Base-by-base conservation (phyloP, 2,329 filamentous ascomycete genomes). In the Monilinia fructigena region DNA sequence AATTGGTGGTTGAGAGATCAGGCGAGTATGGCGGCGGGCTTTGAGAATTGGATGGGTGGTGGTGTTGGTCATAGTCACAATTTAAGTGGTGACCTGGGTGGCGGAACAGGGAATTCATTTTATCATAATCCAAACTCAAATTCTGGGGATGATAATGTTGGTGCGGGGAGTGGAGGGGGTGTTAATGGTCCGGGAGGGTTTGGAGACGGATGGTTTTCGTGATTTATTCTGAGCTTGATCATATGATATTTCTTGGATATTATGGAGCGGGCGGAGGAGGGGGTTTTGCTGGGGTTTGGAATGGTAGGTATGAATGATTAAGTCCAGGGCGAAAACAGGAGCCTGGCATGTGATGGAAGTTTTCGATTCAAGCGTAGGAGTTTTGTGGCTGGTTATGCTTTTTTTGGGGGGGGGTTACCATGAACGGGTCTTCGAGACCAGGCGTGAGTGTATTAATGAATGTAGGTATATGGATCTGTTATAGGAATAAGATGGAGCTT, bases 1-100 rank as follows among this genome's bases (percentile, higher is more conserved):
- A 84, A 89, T 71, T 87, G 84, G 85, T 88, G 86, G 80, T 80
- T 87, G 64, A 79, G 82, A 47, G 87, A 90, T 72, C 86, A 89
- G 71, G 82, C 80, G 23, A 83, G 84, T 60, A 77, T 89, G 4
- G 86, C 84, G 0, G 75, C 83, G 4, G 87, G 86, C 1, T 85
- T 89, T 69, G 87, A 84, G 35, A 87, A 86, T 65, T 90, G 87
- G 86, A 79, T 79, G 64, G 70, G 66, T 5, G 63, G 53, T 8
- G 42, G 63, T 52, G n/a, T 20, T 20, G 20, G 55, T 59, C 50
- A 35, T 31, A 23, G 52, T 23, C 42, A 56, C 26, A 23, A 54
- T 31, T 20, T 47, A n/a, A 31, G 31, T 48, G 40, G 53, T 12
- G 62, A 38, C 50, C 18, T 58, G 12, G 45, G 45, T 11, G 28